Percentiles rank a stretch among this genome's conserved stretches.
Conservation (phyloP, 2,329 filamentous ascomycete species). For the Cladosporium oxysporum region DNA sequence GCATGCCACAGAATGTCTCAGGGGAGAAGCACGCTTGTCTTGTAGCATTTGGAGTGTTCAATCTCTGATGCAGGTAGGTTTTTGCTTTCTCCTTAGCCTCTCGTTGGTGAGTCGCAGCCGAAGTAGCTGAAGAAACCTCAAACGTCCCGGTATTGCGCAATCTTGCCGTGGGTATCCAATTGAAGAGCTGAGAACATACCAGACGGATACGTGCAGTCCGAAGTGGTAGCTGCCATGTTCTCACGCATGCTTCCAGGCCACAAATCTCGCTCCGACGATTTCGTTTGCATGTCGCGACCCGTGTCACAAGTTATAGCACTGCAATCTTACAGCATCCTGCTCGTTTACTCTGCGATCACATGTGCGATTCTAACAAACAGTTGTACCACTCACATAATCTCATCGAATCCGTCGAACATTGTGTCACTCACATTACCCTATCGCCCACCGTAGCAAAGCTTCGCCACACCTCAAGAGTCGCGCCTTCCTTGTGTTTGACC, state of each 20-base stretch:
- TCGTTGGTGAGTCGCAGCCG: not conserved
- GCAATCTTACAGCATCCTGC: conserved; percentile 9
- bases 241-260: not conserved
- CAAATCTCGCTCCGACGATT: not conserved
- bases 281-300: not conserved
- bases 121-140: not conserved
- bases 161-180: not conserved
- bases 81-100: not conserved
- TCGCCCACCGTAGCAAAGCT: not conserved
- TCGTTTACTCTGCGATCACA: not conserved
- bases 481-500: not conserved
- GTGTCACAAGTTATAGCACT: conserved; percentile 1
- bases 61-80: not conserved
- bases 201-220: not conserved
- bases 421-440: not conserved
- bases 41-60: not conserved
- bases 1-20: not conserved
- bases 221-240: not conserved
- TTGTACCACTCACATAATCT: not conserved
- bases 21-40: not conserved
- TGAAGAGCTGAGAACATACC: not conserved
- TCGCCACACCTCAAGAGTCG: not conserved
- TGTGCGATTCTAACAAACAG: not conserved
- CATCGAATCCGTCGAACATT: not conserved
- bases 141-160: not conserved